phyloP scores from a whole-genome alignment of 75 land plant species.

The Picea glauca region DNA sequence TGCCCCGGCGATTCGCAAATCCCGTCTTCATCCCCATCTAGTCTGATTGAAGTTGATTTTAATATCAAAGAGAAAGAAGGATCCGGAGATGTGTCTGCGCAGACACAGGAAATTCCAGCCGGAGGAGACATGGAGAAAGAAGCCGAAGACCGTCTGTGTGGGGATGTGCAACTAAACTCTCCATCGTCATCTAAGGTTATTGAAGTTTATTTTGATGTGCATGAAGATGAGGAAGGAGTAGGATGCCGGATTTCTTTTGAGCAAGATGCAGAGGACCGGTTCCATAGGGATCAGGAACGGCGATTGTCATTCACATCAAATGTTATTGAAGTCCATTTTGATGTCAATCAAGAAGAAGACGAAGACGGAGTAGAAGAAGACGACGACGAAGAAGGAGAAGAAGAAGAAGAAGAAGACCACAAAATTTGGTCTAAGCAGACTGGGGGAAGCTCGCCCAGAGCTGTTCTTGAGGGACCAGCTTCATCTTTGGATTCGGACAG shows the following conservation, averaged over 20 bases:
- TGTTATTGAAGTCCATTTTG: slow-evolving; percentile 2
- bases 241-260: not conserved
- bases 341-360: slow-evolving; percentile 2
- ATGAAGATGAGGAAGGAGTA: not conserved
- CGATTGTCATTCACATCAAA: not conserved
- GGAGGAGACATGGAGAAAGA: not conserved
- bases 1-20: not conserved
- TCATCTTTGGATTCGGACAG: slow-evolving; percentile 16
- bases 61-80: not conserved
- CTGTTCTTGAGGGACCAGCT: slow-evolving; percentile 10
- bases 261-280: not conserved
- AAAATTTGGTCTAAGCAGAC: not conserved
- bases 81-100: not conserved
- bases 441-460: slow-evolving; percentile 21
- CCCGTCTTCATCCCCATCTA: not conserved
- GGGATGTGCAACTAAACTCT: not conserved
- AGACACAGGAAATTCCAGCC: not conserved
- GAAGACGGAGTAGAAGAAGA: not conserved
- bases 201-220: slow-evolving; percentile 8
- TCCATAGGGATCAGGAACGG: not conserved
- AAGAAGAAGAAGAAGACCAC: not conserved
- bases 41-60: not conserved
- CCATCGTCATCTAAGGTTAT: not conserved
- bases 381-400: not conserved
- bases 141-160: not conserved